Evolutionary conservation across 257 asterid genomes (phyloP).

Genomic region (Plantago major): DNA sequence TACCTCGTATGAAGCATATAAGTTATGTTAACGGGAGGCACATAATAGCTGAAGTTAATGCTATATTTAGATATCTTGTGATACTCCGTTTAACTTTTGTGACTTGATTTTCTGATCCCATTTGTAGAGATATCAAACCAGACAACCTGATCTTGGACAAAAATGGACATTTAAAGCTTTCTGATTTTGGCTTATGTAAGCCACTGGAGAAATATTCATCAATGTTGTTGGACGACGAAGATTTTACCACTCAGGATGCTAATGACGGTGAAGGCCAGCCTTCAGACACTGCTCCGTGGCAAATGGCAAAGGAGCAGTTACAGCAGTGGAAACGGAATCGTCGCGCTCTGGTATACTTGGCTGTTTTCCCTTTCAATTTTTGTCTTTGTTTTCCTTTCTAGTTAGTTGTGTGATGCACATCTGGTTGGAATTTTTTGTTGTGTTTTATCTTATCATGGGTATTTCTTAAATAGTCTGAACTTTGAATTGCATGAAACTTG

Average conservation of each 20-base stretch:
- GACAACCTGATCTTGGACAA: conserved; percentile 90
- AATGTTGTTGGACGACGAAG: conserved; percentile 71
- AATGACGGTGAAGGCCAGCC: conserved; percentile 44
- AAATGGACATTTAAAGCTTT: conserved; percentile 90
- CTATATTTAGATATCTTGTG: too few species aligned
- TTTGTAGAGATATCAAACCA: conserved; percentile 87
- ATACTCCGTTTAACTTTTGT: too few species aligned
- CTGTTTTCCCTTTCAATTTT: neutral
- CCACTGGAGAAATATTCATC: conserved; percentile 75
- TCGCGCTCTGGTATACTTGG: conserved; percentile 71
- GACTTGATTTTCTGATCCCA: conserved; percentile 12
- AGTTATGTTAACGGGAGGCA: too few species aligned
- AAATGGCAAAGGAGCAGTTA: conserved; percentile 92
- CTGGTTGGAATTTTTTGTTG: neutral
- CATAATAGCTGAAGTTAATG: too few species aligned
- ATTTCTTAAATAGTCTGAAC: neutral
- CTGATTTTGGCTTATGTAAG: conserved; percentile 77
- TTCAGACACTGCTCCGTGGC: conserved; percentile 60
- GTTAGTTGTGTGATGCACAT: neutral
- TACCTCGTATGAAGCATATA: too few species aligned
- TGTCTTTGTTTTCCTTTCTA: neutral
- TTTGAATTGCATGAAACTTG: neutral
- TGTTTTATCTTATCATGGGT: neutral
- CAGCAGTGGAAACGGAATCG: conserved; percentile 94
- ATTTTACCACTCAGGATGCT: conserved; percentile 49